phyloP scores from a whole-genome alignment of 352 stramenopile species.

The Saprolegnia parasitica region DNA sequence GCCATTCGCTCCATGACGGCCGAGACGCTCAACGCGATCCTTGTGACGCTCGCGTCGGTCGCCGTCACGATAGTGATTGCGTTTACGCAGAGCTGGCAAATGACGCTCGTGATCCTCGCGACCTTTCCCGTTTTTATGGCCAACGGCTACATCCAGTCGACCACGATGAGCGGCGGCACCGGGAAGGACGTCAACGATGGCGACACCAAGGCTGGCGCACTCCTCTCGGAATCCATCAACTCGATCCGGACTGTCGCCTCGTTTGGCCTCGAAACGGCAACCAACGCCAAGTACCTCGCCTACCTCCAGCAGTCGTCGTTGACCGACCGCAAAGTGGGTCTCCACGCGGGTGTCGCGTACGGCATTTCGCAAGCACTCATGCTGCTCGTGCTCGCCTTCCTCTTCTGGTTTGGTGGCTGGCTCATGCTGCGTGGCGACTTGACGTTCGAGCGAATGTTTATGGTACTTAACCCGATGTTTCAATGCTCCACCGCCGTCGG shows the following conservation, averaged over 20 bases:
- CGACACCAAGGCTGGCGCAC: slow-evolving; percentile 40
- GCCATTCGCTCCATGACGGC: slow-evolving; percentile 29
- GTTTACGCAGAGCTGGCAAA: slow-evolving; percentile 57
- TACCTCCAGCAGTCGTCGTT: slow-evolving; percentile 38
- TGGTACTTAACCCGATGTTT: slow-evolving; percentile 66
- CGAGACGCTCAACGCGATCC: slow-evolving; percentile 36
- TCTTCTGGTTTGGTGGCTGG: slow-evolving; percentile 66
- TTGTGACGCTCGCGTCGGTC: slow-evolving; percentile 40
- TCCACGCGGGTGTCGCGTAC: slow-evolving; percentile 51
- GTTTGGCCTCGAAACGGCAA: slow-evolving; percentile 44
- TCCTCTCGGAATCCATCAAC: slow-evolving; percentile 43
- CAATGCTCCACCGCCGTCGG: slow-evolving; percentile 41
- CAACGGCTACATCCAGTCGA: slow-evolving; percentile 33
- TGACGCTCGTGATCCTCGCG: slow-evolving; percentile 49
- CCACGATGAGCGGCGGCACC: slow-evolving; percentile 32
- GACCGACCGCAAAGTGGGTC: slow-evolving; percentile 45
- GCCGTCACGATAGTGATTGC: slow-evolving; percentile 36
- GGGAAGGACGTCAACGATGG: slow-evolving; percentile 50
- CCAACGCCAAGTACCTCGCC: slow-evolving; percentile 37
- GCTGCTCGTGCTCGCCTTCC: slow-evolving; percentile 55
- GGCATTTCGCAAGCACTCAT: slow-evolving; percentile 68
- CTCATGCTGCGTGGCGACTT: slow-evolving; percentile 51
- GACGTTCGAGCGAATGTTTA: slow-evolving; percentile 69
- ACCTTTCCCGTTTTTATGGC: slow-evolving; percentile 34
- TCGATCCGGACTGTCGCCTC: slow-evolving; percentile 59